Base-by-base conservation (phyloP, 1,139 yeast species). In the Protomyces macrosporus region DNA sequence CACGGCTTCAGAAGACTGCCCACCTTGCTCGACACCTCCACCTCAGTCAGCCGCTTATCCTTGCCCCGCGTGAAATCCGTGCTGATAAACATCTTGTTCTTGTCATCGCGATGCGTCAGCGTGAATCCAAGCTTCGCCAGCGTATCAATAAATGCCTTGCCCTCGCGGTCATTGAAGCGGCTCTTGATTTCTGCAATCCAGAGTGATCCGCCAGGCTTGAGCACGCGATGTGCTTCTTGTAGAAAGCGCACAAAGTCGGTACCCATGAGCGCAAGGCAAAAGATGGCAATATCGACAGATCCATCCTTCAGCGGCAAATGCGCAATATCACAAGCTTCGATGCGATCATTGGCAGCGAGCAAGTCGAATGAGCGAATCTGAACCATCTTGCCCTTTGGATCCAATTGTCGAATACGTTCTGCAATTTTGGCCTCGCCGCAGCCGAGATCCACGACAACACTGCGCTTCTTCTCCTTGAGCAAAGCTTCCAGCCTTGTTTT, bases 111-210 rank as follows among this genome's bases (percentile, higher is more conserved):
- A 65, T 82, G 82, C 73, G 88, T 88, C 76, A 90, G 96, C 78
- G 88, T 87, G 70, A 93, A 88, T 0, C 98, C 98, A 69, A 84
- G 76, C 64, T 84, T 77, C 73, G 88, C 88, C 69, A 93, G 78
- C 0, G 88, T 84, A 50, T 87, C 83, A 16, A 87, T 90, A 75
- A 93, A 93, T 70, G 88, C 91, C 10, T 79, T 69, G 66, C 82
- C 75, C 72, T 86, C 75, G 53, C 69, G 70, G 62, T 83, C 97
- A 1, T 84, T 79, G 71, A 93, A 90, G 71, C 99, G 80, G 0
- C 97, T 89, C 76, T 93, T 93, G 75, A 93, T 95, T 74, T 93
- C 99, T 0, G 98, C 95, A 65, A 93, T 90, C 98, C 98, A 95
- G 58, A 93, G 77, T 72, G 91, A 97, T 32, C 99, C 98, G 66